Base-by-base conservation (phyloP, 129 eudicot genomes). In the Flaveria bidentis region DNA sequence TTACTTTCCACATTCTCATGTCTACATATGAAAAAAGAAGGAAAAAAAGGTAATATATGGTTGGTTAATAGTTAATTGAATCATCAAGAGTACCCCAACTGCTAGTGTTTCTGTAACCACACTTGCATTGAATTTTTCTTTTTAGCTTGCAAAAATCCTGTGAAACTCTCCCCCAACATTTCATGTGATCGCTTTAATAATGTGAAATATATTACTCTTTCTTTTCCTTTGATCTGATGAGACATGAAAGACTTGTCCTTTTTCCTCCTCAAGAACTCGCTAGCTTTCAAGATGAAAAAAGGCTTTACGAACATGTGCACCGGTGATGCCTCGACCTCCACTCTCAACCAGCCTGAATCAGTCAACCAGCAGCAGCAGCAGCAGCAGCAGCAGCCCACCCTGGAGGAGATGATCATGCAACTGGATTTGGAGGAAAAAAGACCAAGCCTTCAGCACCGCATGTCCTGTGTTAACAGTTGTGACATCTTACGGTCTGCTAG, bases 401-500 rank as follows among this genome's bases (percentile, higher is more conserved):
- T 91, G n/a, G 97, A 94, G 82, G 98, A 94, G 71, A 94, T 94
- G 98, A 88, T 94, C 67, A 50, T 87, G 68, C 86, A 81, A 77
- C 72, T 94, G 36, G 97, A 85, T 67, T 39, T 91, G 79, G 96
- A 91, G 60, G 96, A 94, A 82, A 86, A 76, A 33, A 10, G 4
- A 13, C 87, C 81, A 12, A 79, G 76, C 73, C 26, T 78, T 0
- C 80, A 84, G 2, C 96, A 85, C 46, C 66, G 97, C 60, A 94
- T 91, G 99, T 94, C 99, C 3, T 91, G 99, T 25, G 99, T 95
- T 13, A 89, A 90, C 82, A 91, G 93, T 65, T 89, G 92, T 2
- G 99, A 95, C 76, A 91, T 95, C 18, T 82, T 95, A 26, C 86
- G 97, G 13, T 87, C 88, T 10, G 99, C 99, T 6, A 82, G 97